These are phyloP conservation scores for Dioszegia crocea DNA, from an alignment of 768 basidiomycete species.

Conservation along the genomic window DNA sequence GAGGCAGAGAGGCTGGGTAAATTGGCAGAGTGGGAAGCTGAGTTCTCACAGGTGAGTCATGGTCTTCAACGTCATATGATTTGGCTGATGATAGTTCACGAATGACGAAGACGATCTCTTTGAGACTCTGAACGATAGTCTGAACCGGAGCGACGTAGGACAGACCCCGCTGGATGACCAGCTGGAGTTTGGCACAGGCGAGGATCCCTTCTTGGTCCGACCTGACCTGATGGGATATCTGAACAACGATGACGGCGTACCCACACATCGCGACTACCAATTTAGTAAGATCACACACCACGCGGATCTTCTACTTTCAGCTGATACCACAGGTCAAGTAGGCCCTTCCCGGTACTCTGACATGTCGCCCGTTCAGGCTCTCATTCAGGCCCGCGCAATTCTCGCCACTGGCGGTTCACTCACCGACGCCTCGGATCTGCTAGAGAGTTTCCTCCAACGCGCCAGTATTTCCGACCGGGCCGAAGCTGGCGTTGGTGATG, in stretches of 20 bases:
- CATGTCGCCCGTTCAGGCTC: conserved; percentile 14
- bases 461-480: conserved; percentile 13
- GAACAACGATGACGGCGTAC: conserved; percentile 61
- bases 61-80: too few species aligned
- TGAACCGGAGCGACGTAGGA: conserved; percentile 31
- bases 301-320: too few species aligned
- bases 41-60: conserved; percentile 43
- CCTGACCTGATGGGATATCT: conserved; percentile 14
- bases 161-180: conserved; percentile 27
- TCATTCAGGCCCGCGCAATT: conserved; percentile 60
- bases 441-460: conserved; percentile 74
- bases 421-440: conserved; percentile 74
- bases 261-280: conserved; percentile 64
- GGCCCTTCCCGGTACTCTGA: conserved; percentile 54
- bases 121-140: conserved; percentile 44
- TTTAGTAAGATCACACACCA: conserved; percentile 62
- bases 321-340: conserved; percentile 1
- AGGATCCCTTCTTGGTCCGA: conserved; percentile 1
- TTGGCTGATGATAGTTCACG: too few species aligned
- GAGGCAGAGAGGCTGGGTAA: conserved; percentile 44
- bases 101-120: conserved; percentile 45
- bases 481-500: conserved; percentile 51
- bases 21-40: conserved; percentile 48
- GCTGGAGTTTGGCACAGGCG: conserved; percentile 10
- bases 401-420: conserved; percentile 77